Percentiles rank a stretch among this genome's conserved stretches.
phyloP scores from a whole-genome alignment of 352 stramenopile genomes.

The Thalassiosira ordinaria region DNA sequence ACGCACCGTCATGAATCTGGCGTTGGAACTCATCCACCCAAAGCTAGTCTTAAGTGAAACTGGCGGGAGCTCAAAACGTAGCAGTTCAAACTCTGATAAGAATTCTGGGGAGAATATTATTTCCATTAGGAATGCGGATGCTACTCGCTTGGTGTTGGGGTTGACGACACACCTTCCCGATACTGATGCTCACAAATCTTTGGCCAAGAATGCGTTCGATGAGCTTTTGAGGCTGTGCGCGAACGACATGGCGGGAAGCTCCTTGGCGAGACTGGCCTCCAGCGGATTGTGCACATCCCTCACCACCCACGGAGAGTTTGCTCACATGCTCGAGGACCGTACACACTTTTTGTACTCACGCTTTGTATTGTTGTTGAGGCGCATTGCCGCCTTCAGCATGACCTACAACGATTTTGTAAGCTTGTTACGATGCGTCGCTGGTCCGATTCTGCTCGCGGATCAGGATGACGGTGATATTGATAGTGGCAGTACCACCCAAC shows the following conservation, averaged over 20 bases:
- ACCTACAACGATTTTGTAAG: constrained; percentile 85
- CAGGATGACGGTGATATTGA: constrained; percentile 43
- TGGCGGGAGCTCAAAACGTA: constrained; percentile 28
- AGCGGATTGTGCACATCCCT: constrained; percentile 78
- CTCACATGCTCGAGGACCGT: constrained; percentile 73
- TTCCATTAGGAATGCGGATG: constrained; percentile 80
- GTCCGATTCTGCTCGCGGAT: constrained; percentile 73
- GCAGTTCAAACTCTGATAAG: constrained; percentile 45
- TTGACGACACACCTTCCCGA: constrained; percentile 66
- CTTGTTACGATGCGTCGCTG: constrained; percentile 75
- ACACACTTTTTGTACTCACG: constrained; percentile 77
- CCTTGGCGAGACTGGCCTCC: constrained; percentile 73
- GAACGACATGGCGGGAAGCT: constrained; percentile 72
- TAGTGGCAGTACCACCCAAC: constrained; percentile 7
- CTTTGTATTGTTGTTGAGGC: constrained; percentile 75
- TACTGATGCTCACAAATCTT: constrained; percentile 52
- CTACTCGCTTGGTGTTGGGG: constrained; percentile 74
- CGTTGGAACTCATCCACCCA: constrained; percentile 78
- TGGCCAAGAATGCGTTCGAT: constrained; percentile 69
- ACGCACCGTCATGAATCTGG: constrained; percentile 66
- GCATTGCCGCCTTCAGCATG: constrained; percentile 83
- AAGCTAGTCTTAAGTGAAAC: constrained; percentile 52
- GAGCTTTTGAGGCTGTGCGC: constrained; percentile 64
- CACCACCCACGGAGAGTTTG: constrained; percentile 76
- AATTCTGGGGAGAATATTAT: constrained; percentile 42